These are phyloP conservation scores for Strobilomyces dryophilus DNA, from an alignment of 768 basidiomycete species.

Conservation along the genomic window DNA sequence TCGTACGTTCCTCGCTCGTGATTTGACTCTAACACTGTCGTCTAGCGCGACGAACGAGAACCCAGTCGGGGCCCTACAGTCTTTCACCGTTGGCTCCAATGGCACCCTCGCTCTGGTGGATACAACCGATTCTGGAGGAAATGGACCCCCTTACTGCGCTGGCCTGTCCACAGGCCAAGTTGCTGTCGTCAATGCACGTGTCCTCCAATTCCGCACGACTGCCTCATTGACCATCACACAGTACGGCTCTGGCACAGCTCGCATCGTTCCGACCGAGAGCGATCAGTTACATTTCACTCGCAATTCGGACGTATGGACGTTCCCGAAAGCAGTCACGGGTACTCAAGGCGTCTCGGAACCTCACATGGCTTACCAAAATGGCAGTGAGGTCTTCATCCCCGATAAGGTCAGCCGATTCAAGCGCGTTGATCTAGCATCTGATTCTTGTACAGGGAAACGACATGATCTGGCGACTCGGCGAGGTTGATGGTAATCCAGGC, in stretches of 20 bases:
- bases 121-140: slow-evolving; percentile 47
- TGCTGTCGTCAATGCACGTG: slow-evolving; percentile 53
- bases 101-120: slow-evolving; percentile 45
- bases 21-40: not conserved
- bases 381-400: slow-evolving; percentile 55
- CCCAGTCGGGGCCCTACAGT: slow-evolving; percentile 44
- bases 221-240: slow-evolving; percentile 9
- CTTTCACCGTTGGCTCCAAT: slow-evolving; percentile 45
- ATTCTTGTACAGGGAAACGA: slow-evolving; percentile 49
- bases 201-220: not conserved
- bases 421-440: not conserved
- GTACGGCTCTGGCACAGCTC: slow-evolving; percentile 54
- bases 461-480: slow-evolving; percentile 62
- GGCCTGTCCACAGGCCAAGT: slow-evolving; percentile 54
- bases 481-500: slow-evolving; percentile 36
- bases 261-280: slow-evolving; percentile 45
- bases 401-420: slow-evolving; percentile 47
- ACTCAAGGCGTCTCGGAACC: slow-evolving; percentile 46
- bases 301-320: slow-evolving; percentile 43
- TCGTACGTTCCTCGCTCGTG: not conserved
- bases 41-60: slow-evolving; percentile 60
- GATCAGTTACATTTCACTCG: slow-evolving; percentile 34
- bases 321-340: slow-evolving; percentile 41
- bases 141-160: slow-evolving; percentile 46
- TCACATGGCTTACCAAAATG: slow-evolving; percentile 59